These are phyloP conservation scores for Aspergillus sp. DNA, from an alignment of 2,329 filamentous ascomycete species.

Conservation along the genomic window DNA sequence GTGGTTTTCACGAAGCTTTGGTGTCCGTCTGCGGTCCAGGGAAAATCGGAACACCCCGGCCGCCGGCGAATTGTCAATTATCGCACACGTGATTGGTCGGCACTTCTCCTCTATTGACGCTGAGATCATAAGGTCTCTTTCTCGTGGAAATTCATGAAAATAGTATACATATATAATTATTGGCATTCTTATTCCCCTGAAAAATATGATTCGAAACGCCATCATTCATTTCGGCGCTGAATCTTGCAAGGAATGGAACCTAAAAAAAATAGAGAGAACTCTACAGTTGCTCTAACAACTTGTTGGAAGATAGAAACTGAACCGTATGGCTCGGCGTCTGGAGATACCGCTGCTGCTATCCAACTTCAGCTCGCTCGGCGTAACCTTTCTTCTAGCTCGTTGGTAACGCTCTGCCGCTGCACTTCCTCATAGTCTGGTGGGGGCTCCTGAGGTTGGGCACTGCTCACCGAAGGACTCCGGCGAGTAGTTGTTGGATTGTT, in stretches of 20 bases:
- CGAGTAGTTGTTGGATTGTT: conserved; percentile 17
- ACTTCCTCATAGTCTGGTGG: conserved; percentile 92
- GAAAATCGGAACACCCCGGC: conserved; percentile 49
- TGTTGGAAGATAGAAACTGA: not conserved
- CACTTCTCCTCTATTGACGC: conserved; percentile 20
- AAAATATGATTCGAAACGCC: not conserved
- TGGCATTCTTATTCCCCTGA: not conserved
- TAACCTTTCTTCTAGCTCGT: conserved; percentile 69
- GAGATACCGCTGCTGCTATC: too few species aligned
- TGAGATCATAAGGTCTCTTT: not conserved
- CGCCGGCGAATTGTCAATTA: conserved; percentile 44
- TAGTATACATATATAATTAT: not conserved
- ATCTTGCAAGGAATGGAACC: not conserved
- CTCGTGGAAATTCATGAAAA: not conserved
- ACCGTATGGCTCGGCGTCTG: too few species aligned
- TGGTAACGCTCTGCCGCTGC: conserved; percentile 77
- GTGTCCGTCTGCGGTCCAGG: conserved; percentile 32
- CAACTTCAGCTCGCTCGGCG: conserved; percentile 34
- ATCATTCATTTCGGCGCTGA: not conserved
- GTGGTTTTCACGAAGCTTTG: conserved; percentile 42
- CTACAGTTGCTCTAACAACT: too few species aligned
- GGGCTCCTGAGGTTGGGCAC: conserved; percentile 66
- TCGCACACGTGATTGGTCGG: conserved; percentile 46
- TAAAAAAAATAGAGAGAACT: not conserved
- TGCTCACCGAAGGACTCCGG: conserved; percentile 31